Conservation (phyloP, 2,329 filamentous ascomycete genomes). For the Ambrosiella beaveri region DNA sequence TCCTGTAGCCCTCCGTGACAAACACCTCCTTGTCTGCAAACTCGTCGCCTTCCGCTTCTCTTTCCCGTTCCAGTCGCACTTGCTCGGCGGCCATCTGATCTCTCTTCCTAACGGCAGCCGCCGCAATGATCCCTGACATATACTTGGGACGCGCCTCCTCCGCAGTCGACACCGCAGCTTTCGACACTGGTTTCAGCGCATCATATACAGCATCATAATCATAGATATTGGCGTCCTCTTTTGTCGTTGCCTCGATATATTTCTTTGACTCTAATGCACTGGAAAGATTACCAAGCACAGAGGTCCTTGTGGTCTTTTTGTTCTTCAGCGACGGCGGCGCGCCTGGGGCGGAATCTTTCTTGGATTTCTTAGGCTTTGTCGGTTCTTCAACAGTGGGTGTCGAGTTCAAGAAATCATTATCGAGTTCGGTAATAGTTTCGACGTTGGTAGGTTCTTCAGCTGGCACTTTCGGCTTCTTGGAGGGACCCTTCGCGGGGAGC, state of each 20-base stretch:
- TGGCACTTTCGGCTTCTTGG: slow-evolving; percentile 17
- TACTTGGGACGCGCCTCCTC: slow-evolving; percentile 57
- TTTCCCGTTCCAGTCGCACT: slow-evolving; percentile 60
- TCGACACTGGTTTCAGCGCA: slow-evolving; percentile 49
- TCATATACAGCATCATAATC: slow-evolving; percentile 77
- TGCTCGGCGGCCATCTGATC: slow-evolving; percentile 65
- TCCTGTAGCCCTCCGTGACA: slow-evolving; percentile 68
- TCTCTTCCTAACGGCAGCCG: slow-evolving; percentile 59
- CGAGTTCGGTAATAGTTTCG: slow-evolving; percentile 45
- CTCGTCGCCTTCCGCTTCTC: slow-evolving; percentile 64
- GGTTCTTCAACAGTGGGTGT: slow-evolving; percentile 13
- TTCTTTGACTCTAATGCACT: slow-evolving; percentile 44
- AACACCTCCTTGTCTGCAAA: slow-evolving; percentile 74
- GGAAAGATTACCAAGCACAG: slow-evolving; percentile 46
- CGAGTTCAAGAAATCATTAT: slow-evolving; percentile 19
- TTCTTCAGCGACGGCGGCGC: slow-evolving; percentile 17
- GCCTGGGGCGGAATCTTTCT: not conserved
- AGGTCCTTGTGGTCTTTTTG: slow-evolving; percentile 20
- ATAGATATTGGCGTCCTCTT: slow-evolving; percentile 58
- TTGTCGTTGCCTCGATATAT: slow-evolving; percentile 45
- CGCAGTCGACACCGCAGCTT: slow-evolving; percentile 36
- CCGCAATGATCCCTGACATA: slow-evolving; percentile 55
- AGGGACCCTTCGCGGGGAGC: not conserved
- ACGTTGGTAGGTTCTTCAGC: slow-evolving; percentile 23
- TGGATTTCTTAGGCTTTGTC: slow-evolving; percentile 18